phyloP scores from a whole-genome alignment of 2,329 filamentous ascomycete genomes.

The Penicillium sp. region DNA sequence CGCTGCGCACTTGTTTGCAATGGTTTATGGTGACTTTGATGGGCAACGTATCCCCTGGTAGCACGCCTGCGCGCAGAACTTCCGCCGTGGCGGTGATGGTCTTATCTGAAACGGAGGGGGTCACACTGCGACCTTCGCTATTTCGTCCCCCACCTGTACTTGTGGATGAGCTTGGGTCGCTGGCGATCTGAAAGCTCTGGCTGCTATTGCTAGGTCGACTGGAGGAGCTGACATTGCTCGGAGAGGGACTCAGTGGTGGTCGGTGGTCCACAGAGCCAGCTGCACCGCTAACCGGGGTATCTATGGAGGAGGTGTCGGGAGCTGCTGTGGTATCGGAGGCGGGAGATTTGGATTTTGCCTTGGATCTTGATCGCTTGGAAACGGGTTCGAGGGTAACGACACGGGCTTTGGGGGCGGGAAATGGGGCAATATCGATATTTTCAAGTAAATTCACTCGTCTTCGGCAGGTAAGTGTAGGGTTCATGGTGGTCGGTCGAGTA shows the following conservation, averaged over 20 bases:
- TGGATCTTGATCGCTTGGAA: constrained; percentile 67
- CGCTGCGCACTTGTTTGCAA: constrained; percentile 83
- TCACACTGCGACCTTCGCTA: constrained; percentile 53
- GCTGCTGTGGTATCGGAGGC: constrained; percentile 33
- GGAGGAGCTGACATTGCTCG: constrained; percentile 71
- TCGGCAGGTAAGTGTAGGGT: constrained; percentile 76
- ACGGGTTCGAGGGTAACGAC: constrained; percentile 87
- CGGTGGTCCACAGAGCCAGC: constrained; percentile 33
- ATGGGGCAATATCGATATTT: constrained; percentile 76
- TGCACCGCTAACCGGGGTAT: constrained; percentile 44
- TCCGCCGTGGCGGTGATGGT: constrained; percentile 87
- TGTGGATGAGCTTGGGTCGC: constrained; percentile 43
- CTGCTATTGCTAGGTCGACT: constrained; percentile 68
- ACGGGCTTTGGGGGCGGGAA: constrained; percentile 72
- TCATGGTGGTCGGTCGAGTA: constrained; percentile 83
- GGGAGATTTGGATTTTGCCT: constrained; percentile 50
- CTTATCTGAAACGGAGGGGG: constrained; percentile 62
- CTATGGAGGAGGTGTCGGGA: constrained; percentile 48
- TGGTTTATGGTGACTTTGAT: constrained; percentile 82
- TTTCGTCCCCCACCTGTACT: constrained; percentile 38
- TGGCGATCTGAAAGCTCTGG: constrained; percentile 55
- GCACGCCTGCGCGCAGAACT: constrained; percentile 75
- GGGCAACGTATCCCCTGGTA: constrained; percentile 80
- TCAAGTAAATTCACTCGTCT: constrained; percentile 78
- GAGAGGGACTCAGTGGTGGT: constrained; percentile 49